phyloP scores from a whole-genome alignment of 306 rosid species.

The Benincasa hispida region DNA sequence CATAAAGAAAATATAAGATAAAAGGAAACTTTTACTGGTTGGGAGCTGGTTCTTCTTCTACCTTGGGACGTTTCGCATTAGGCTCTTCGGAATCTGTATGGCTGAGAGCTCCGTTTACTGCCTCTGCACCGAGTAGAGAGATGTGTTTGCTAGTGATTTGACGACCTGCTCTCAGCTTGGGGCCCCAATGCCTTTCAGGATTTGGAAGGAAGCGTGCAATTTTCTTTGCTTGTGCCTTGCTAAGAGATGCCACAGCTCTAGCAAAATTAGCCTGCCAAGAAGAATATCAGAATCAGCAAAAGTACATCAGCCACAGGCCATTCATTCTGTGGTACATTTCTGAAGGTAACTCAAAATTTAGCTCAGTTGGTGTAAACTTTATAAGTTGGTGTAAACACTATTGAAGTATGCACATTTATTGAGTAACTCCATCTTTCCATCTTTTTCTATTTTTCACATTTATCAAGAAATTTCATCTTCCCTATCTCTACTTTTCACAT shows the following conservation, averaged over 20 bases:
- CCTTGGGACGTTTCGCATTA: constrained; percentile 46
- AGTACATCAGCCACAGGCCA: not conserved
- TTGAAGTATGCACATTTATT: too few relatives aligned
- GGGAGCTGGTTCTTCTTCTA: constrained; percentile 22
- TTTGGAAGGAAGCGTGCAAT: constrained; percentile 87
- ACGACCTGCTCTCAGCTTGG: constrained; percentile 93
- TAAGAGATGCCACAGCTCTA: constrained; percentile 75
- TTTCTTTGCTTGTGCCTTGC: constrained; percentile 91
- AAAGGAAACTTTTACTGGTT: not conserved
- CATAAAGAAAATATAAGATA: not conserved
- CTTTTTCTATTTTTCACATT: too few relatives aligned
- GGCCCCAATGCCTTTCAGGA: constrained; percentile 97
- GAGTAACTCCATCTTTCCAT: too few relatives aligned
- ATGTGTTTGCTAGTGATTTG: constrained; percentile 73
- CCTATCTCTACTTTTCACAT: too few relatives aligned
- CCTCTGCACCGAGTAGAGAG: constrained; percentile 74
- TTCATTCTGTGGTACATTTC: not conserved
- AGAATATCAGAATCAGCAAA: not conserved
- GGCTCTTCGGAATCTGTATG: constrained; percentile 40
- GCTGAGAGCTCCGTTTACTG: constrained; percentile 45
- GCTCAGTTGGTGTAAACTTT: too few relatives aligned
- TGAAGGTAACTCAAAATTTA: not conserved
- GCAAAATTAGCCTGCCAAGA: constrained; percentile 69
- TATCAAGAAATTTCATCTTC: too few relatives aligned
- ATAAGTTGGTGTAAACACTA: too few relatives aligned